Evolutionary conservation across 345 rosid species (phyloP).

Genomic region (Theobroma cacao): DNA sequence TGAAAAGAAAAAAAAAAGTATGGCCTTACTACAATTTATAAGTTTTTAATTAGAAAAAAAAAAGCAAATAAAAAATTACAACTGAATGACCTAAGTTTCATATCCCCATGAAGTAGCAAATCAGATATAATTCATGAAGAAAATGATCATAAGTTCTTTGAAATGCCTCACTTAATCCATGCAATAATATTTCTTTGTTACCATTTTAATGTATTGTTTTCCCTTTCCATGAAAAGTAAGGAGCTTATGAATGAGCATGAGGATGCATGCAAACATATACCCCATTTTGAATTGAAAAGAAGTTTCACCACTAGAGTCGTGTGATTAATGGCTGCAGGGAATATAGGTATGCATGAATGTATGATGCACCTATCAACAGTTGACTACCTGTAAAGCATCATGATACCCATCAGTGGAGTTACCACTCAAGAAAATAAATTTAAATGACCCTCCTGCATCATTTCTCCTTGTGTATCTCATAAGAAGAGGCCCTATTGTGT

Average conservation of each 20-base stretch:
- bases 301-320: no score
- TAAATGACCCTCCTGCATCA: conserved; percentile 54
- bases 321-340: no score
- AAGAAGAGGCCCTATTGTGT: conserved; percentile 73
- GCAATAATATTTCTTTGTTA: background rate
- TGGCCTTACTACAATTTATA: background rate
- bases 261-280: no score
- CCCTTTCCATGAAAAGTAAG: background rate
- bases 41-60: background rate
- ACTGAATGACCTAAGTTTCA: conserved; percentile 8
- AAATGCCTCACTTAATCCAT: conserved; percentile 3
- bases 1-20: background rate
- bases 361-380: conserved; percentile 14
- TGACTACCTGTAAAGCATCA: conserved; percentile 73
- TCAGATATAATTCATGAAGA: background rate
- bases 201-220: background rate
- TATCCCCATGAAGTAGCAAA: background rate
- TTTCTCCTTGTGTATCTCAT: conserved; percentile 67
- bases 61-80: background rate
- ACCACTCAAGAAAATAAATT: conserved; percentile 82
- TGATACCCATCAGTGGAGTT: conserved; percentile 68
- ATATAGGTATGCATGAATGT: no score
- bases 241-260: background rate
- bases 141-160: background rate
- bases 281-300: no score